A percentile compares a stretch with the other conserved stretches of the same genome.
These are phyloP conservation scores for Xanthoparmelia taractica DNA, from an alignment of 495 filamentous ascomycete species.

Conservation along the genomic window DNA sequence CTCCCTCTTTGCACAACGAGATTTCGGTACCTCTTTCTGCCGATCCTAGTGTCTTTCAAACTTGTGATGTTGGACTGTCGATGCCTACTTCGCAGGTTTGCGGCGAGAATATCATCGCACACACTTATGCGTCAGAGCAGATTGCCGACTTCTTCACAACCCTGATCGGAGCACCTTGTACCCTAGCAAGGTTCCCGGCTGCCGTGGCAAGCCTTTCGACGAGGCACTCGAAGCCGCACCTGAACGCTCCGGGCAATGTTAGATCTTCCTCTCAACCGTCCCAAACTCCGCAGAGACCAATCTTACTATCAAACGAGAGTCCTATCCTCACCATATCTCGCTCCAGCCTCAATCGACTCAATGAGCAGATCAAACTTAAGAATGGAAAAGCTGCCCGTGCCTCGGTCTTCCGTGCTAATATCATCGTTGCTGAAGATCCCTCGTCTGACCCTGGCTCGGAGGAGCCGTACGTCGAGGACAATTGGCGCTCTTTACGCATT, in stretches of 20 bases:
- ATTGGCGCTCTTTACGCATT: slow-evolving; percentile 38
- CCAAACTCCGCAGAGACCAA: slow-evolving; percentile 42
- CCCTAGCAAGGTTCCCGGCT: slow-evolving; percentile 62
- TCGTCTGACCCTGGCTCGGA: slow-evolving; percentile 35
- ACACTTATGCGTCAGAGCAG: slow-evolving; percentile 48
- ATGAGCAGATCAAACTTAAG: slow-evolving; percentile 22
- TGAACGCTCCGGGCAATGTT: neutral
- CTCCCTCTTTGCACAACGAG: slow-evolving; percentile 24
- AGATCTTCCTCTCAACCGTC: slow-evolving; percentile 34
- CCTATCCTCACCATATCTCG: slow-evolving; percentile 79
- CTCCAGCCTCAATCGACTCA: slow-evolving; percentile 65
- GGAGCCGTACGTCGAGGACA: slow-evolving; percentile 50
- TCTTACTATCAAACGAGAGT: slow-evolving; percentile 83
- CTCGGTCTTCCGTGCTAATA: slow-evolving; percentile 64
- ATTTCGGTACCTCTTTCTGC: slow-evolving; percentile 50
- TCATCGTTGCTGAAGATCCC: slow-evolving; percentile 50
- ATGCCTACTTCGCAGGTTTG: slow-evolving; percentile 51
- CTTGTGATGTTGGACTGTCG: neutral
- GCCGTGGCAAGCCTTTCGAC: slow-evolving; percentile 35
- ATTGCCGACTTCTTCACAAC: slow-evolving; percentile 60
- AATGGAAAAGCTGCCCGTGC: slow-evolving; percentile 46
- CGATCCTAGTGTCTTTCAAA: slow-evolving; percentile 46
- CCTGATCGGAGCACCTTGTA: slow-evolving; percentile 57
- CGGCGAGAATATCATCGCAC: slow-evolving; percentile 55
- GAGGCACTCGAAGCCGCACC: slow-evolving; percentile 52